phyloP scores from a whole-genome alignment of 2,329 filamentous ascomycete genomes.

The Fusarium ambrosium region DNA sequence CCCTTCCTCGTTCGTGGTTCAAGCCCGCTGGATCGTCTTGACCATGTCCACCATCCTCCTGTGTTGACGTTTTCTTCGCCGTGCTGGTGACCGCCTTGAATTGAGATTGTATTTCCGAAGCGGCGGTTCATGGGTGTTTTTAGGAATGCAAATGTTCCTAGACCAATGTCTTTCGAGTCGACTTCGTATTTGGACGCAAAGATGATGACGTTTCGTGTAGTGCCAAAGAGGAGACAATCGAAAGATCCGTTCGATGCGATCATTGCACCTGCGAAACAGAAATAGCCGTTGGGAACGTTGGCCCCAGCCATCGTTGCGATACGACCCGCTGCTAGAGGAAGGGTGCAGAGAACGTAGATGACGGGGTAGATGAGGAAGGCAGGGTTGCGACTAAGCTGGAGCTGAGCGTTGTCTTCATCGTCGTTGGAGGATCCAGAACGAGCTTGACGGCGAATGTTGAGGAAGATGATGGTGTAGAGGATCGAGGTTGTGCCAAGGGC shows the following conservation, averaged over 20 bases:
- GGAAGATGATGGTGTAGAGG: conserved; percentile 59
- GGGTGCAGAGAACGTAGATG: conserved; percentile 77
- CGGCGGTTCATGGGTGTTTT: conserved; percentile 54
- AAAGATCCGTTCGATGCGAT: conserved; percentile 69
- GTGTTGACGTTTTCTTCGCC: conserved; percentile 19
- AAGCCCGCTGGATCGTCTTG: conserved; percentile 15
- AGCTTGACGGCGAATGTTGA: conserved; percentile 52
- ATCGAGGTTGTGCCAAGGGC: conserved; percentile 53
- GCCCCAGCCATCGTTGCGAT: conserved; percentile 72
- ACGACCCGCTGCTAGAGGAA: conserved; percentile 74
- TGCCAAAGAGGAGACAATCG: conserved; percentile 67
- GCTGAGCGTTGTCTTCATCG: conserved; percentile 25
- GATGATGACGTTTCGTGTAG: conserved; percentile 66
- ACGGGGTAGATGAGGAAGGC: conserved; percentile 76
- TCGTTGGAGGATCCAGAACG: conserved; percentile 15
- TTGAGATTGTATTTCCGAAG: conserved; percentile 59
- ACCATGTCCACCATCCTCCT: conserved; percentile 50
- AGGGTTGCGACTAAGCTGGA: conserved; percentile 55
- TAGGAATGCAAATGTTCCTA: conserved; percentile 67
- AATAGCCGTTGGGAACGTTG: conserved; percentile 65
- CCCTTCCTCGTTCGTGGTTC: conserved; percentile 24
- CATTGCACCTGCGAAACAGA: conserved; percentile 70
- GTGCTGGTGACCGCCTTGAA: conserved; percentile 48
- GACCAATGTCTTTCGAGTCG: conserved; percentile 60
- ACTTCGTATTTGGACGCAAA: conserved; percentile 56